Evolutionary conservation across 148 eudicot species (phyloP), one percentile per base, ranked within the genome.

Genomic region (Amaranthus hypochondriacus): DNA sequence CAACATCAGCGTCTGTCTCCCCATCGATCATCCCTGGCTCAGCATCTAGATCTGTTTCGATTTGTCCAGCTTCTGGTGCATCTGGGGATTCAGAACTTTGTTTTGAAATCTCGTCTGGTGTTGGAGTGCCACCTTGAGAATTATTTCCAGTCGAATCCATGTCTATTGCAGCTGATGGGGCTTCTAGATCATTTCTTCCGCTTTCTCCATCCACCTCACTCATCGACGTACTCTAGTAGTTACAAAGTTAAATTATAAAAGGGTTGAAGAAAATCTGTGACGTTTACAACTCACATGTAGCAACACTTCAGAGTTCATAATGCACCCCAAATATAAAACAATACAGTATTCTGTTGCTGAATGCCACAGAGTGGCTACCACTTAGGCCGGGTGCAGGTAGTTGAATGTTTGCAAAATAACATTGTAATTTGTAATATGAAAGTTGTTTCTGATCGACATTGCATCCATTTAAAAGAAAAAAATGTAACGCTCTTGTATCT

Each of bases 1-100:
- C 97, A 75, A 82, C 91, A 69, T 93, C 96, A 48, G 84, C 92
- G 80, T 93, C 96, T 1, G 86, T 90, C 75, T 93, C 98, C 57
- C 89, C 97, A 73, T 85, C 97, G 21, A 87, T 80, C 85, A 87
- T 83, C 71, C 92, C 98, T 0, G 93, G 75, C 81, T 87, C 92
- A 49, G 66, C 66, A 55, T 89, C 91, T 46, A 78, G 86, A 69
- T 86, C 92, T 2, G 85, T 84, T 64, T 92, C 98, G 21, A 94
- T 82, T 79, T 87, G 90, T 2, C 96, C 98, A 0, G 91, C 84
- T 78, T 92, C 98, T 54, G 75, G 85, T 46, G 81, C 90, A 59
- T 75, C 90, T 39, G 86, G 86, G 47, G 85, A 85, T 60, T 89
- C 97, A 5, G 97, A 82, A 75, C 86, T 86, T 66, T 89, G 88